Base-by-base conservation (phyloP, 768 basidiomycete genomes). In the Termitomyces sp. region DNA sequence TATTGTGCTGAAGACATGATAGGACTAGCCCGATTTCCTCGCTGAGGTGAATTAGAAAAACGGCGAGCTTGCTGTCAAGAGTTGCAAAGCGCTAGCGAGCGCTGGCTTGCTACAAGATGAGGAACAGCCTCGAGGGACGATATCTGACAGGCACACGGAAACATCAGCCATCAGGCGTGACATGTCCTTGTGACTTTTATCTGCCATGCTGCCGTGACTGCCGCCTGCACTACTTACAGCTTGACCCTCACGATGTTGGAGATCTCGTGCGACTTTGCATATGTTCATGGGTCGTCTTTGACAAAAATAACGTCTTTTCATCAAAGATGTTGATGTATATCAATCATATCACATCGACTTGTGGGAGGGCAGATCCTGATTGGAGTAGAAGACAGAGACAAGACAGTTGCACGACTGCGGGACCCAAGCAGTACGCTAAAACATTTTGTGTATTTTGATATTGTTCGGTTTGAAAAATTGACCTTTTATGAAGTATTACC, bases 1-100 rank as follows among this genome's bases (percentile, higher is more conserved):
- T 78, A 79, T 22, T 63, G 62, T 34, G 50, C 34, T 41, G 65
- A 59, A 48, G 61, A 24, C 65, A 69, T 69, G 46, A 31, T 58
- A 53, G 36, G 54, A 22, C 58, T 60, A 55, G 58, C 47, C 56
- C 49, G 20, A 36, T 33, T 44, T 41, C 65, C 66, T 67, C 63
- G 33, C 63, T 51, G 65, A 62, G 63, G 66, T 30, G 20, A 20
- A 41, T 58, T 12, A 57, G 47, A 12, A 58, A 37, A 18, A 6
- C 31, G 27, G 49, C 49, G 54, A 61, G 53, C 49, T 52, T 20
- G 49, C 31, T 53, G 48, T 57, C 48, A 49, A 33, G 27, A 22
- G 53, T 33, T 42, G 54, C 8, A 34, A 37, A 36, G 44, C 55
- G 54, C 55, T 24, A 2, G 36, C 55, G 58, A 53, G 56, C 61